A percentile compares a stretch with the other conserved stretches of the same genome.
These are phyloP conservation scores for Lycium ferocissimum DNA, from an alignment of 257 asterid genomes.

Conservation along the genomic window DNA sequence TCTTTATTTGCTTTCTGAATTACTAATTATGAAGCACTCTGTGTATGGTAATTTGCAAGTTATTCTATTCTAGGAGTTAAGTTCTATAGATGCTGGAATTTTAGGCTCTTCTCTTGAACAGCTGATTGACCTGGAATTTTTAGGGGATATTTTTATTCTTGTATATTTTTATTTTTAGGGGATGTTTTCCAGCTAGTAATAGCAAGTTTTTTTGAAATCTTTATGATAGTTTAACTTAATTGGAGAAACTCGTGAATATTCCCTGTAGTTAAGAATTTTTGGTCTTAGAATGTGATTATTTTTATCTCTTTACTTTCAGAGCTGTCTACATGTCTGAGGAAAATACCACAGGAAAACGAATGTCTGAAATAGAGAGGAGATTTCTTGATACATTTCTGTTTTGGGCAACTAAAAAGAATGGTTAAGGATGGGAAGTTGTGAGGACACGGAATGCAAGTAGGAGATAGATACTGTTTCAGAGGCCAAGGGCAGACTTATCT, in stretches of 20 bases:
- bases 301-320: neutral
- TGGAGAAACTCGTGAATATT: neutral
- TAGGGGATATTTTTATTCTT: neutral
- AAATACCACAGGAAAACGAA: slow-evolving; percentile 28
- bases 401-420: slow-evolving; percentile 14
- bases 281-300: too few species aligned
- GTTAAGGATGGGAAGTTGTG: slow-evolving; percentile 1
- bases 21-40: too few species aligned
- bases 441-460: slow-evolving; percentile 10
- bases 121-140: neutral
- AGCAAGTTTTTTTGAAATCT: too few species aligned
- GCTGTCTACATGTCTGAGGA: neutral
- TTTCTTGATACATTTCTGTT: slow-evolving; percentile 1
- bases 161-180: neutral
- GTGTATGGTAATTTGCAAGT: too few species aligned
- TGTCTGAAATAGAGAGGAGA: neutral
- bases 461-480: neutral
- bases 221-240: too few species aligned
- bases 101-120: neutral
- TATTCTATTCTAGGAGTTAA: too few species aligned
- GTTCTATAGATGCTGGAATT: neutral
- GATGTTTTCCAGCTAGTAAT: neutral
- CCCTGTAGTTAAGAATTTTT: neutral
- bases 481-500: neutral
- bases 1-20: too few species aligned